Base-by-base conservation (phyloP, 306 rosid species). In the Lathyrus sativus region DNA sequence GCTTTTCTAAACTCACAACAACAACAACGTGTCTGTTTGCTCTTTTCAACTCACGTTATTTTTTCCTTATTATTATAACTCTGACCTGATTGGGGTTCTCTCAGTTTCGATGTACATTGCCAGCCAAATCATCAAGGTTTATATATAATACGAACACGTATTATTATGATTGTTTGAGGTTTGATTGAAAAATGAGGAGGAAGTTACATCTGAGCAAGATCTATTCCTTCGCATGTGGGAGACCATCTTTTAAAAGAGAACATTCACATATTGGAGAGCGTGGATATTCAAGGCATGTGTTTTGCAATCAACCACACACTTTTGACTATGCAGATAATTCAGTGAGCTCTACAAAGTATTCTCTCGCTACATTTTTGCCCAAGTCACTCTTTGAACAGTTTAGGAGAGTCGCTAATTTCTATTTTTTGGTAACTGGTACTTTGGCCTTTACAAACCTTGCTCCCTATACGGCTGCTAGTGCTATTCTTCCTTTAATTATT, bases 301-400 rank as follows among this genome's bases (percentile, higher is more conserved):
- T 55, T 59, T 84, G 91, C 75, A 93, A 93, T 44, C 92, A 93
- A 51, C 87, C 89, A 11, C 90, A 73, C 8, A 74, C 72, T 26
- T 64, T 73, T 45, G 97, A 88, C 37, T 93, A 90, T 70, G 79
- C 74, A 2, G 85, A 75, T 59, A 93, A 93, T 76, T 70, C 81
- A 65, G 91, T 90, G 56, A 84, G 95, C 8, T 86, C 97, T 19
- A 93, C 97, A 5, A 93, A 93, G 69, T 93, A 93, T 60, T 86
- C 85, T 9, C 15, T 71, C 22, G 90, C 91, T 35, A 86, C 90
- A 74, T 93, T 93, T 86, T 70, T 93, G 75, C 98, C 98, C 0
- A 93, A 90, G 45, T 88, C 97, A 19, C 80, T 93, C 82, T 93
- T 93, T 84, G 98, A 93, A 85, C 98, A 93, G 79, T 93, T 93